These are phyloP conservation scores for Sporothrix schenckii DNA, from an alignment of 2,329 filamentous ascomycete genomes.

Conservation along the genomic window DNA sequence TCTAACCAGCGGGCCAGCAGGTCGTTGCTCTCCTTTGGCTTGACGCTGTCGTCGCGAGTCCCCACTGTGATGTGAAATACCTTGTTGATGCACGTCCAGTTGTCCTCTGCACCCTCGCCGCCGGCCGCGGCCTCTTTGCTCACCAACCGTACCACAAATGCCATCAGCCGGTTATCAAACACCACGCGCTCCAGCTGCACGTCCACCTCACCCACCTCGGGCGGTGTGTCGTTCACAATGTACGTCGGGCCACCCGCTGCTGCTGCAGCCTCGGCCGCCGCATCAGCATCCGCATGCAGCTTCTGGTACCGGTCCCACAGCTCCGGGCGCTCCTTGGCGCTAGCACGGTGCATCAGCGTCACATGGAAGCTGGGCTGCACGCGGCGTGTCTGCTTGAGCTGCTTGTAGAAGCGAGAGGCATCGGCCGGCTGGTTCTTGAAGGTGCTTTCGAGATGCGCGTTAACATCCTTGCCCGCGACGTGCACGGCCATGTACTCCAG, in stretches of 20 bases:
- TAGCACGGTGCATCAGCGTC: slow-evolving; percentile 83
- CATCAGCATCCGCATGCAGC: slow-evolving; percentile 56
- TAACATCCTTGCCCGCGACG: slow-evolving; percentile 50
- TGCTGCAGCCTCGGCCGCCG: slow-evolving; percentile 43
- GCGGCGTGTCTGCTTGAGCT: slow-evolving; percentile 72
- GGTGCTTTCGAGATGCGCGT: slow-evolving; percentile 65
- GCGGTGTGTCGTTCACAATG: slow-evolving; percentile 3
- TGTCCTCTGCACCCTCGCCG: slow-evolving; percentile 32
- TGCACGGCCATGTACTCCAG: slow-evolving; percentile 62
- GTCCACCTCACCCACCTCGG: slow-evolving; percentile 63
- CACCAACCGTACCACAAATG: slow-evolving; percentile 77
- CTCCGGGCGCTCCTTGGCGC: slow-evolving; percentile 61
- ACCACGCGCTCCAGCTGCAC: slow-evolving; percentile 72
- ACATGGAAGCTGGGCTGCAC: slow-evolving; percentile 89
- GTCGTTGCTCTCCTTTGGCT: slow-evolving; percentile 93
- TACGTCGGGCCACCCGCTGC: slow-evolving; percentile 14
- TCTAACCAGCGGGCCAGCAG: slow-evolving; percentile 76
- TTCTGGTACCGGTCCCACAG: slow-evolving; percentile 74
- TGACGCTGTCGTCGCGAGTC: slow-evolving; percentile 72
- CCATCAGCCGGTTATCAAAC: slow-evolving; percentile 87
- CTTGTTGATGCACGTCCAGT: slow-evolving; percentile 73
- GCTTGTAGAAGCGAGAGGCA: slow-evolving; percentile 70
- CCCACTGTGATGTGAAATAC: slow-evolving; percentile 89
- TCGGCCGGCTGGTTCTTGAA: slow-evolving; percentile 62
- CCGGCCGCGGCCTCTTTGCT: slow-evolving; percentile 49